These are phyloP conservation scores for Ilyonectria robusta DNA, from an alignment of 2,329 filamentous ascomycete genomes.

Conservation along the genomic window DNA sequence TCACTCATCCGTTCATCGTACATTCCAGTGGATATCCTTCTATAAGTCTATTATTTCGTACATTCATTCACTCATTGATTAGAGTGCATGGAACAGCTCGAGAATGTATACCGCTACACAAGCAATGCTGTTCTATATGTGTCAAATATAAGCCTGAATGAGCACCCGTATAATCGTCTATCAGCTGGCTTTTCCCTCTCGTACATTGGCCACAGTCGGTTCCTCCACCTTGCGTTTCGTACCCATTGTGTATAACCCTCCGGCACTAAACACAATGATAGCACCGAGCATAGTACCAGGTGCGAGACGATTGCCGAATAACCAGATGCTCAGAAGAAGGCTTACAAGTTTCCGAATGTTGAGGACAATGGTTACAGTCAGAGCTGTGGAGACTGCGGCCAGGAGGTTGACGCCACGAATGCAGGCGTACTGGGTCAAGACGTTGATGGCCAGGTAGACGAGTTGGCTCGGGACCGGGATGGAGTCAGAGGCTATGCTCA, in stretches of 20 bases:
- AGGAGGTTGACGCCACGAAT: constrained; percentile 97
- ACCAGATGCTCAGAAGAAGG: constrained; percentile 89
- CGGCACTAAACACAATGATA: constrained; percentile 88
- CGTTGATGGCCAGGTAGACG: constrained; percentile 80
- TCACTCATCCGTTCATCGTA: not conserved
- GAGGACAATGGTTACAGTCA: constrained; percentile 96
- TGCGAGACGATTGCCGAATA: constrained; percentile 90
- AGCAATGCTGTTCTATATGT: constrained; percentile 28
- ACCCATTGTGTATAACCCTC: constrained; percentile 91
- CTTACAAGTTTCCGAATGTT: constrained; percentile 96
- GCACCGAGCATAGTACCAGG: constrained; percentile 85
- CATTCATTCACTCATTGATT: constrained; percentile 3
- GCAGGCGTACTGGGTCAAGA: constrained; percentile 92
- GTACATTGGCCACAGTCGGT: constrained; percentile 23
- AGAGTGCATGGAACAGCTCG: not conserved
- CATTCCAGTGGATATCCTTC: not conserved
- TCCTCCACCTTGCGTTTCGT: constrained; percentile 50
- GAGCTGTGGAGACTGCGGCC: constrained; percentile 86
- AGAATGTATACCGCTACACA: not conserved
- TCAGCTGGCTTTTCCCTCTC: constrained; percentile 40
- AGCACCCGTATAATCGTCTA: not conserved
- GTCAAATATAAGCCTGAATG: constrained; percentile 13
- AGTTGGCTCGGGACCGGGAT: constrained; percentile 75
- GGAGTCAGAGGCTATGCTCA: constrained; percentile 30
- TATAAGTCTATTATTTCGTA: not conserved